These are phyloP conservation scores for Kodamaea lidongshanica DNA, from an alignment of 805 yeast genomes.

Conservation along the genomic window DNA sequence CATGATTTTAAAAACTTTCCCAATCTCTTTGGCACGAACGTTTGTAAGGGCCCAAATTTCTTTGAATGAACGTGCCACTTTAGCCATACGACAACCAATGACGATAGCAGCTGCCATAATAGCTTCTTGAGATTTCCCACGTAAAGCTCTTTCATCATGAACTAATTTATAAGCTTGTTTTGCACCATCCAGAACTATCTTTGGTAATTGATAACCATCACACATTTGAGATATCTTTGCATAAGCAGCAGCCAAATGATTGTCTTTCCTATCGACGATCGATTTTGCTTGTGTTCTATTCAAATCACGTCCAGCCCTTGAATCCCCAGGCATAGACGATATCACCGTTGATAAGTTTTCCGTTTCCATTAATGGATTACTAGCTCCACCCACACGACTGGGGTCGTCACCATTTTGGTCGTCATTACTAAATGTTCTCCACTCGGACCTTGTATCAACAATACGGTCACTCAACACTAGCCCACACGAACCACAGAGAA, in stretches of 20 bases:
- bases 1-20: constrained; percentile 82
- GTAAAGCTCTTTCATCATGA: constrained; percentile 75
- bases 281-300: constrained; percentile 85
- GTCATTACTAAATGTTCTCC: constrained; percentile 98
- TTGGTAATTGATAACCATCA: constrained; percentile 91
- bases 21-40: constrained; percentile 92
- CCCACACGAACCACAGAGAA: constrained; percentile 97
- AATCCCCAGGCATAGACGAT: constrained; percentile 78
- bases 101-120: constrained; percentile 96
- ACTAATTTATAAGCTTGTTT: constrained; percentile 92
- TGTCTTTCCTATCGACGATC: constrained; percentile 80
- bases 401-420: constrained; percentile 99
- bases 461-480: constrained; percentile 85
- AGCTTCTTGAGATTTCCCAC: constrained; percentile 88
- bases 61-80: constrained; percentile 89
- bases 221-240: constrained; percentile 91
- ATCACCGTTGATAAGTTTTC: constrained; percentile 91
- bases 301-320: constrained; percentile 81
- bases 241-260: constrained; percentile 81
- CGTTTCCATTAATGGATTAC: constrained; percentile 85
- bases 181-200: constrained; percentile 94
- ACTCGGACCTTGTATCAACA: constrained; percentile 93
- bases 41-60: constrained; percentile 93
- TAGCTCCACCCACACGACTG: constrained; percentile 97
- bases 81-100: constrained; percentile 90